phyloP scores from a whole-genome alignment of 495 filamentous ascomycete genomes.

The Penicillium subrubescens region DNA sequence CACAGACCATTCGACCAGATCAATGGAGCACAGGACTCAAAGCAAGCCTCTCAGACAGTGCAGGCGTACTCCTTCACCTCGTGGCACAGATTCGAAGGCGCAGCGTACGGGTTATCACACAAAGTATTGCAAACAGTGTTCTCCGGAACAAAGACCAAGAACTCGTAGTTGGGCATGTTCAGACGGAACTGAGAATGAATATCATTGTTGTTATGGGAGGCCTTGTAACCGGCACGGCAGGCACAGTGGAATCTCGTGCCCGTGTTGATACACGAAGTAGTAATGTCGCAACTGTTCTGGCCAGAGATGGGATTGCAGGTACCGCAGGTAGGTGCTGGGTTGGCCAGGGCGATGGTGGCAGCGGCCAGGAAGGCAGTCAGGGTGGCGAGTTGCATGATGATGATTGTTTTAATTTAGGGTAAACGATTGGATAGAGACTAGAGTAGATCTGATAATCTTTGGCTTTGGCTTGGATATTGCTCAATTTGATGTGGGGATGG shows the following conservation, averaged over 20 bases:
- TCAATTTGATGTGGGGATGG: slow-evolving; percentile 3
- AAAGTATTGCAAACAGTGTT: slow-evolving; percentile 40
- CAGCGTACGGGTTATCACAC: slow-evolving; percentile 40
- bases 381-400: slow-evolving; percentile 33
- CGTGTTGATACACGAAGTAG: slow-evolving; percentile 57
- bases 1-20: neutral
- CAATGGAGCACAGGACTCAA: neutral
- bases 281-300: slow-evolving; percentile 44
- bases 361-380: slow-evolving; percentile 27
- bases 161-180: slow-evolving; percentile 42
- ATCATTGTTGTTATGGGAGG: slow-evolving; percentile 39
- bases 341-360: slow-evolving; percentile 28
- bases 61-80: slow-evolving; percentile 41
- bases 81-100: slow-evolving; percentile 35
- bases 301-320: slow-evolving; percentile 49
- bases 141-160: slow-evolving; percentile 46
- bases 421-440: slow-evolving; percentile 6
- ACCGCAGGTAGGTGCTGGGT: slow-evolving; percentile 32
- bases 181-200: slow-evolving; percentile 43
- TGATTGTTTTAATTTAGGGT: neutral
- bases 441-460: slow-evolving; percentile 12
- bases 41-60: slow-evolving; percentile 22
- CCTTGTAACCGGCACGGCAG: slow-evolving; percentile 68
- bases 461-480: slow-evolving; percentile 7
- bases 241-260: slow-evolving; percentile 77